phyloP scores from a whole-genome alignment of 768 basidiomycete species.

The Agaricus bisporus region DNA sequence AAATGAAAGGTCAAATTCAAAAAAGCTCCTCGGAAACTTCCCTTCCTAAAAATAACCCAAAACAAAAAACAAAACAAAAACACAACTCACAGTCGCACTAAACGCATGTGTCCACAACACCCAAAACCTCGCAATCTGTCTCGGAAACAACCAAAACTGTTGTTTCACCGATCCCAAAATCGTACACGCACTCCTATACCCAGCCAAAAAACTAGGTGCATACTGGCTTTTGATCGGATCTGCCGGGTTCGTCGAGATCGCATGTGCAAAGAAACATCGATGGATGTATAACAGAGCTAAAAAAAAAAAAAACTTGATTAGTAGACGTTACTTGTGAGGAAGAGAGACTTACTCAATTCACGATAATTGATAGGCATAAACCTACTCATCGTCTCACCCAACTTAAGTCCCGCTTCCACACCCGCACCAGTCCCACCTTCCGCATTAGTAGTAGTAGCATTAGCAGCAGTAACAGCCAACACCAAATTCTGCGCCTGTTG shows the following conservation, averaged over 20 bases:
- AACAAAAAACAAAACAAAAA: not conserved
- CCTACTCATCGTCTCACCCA: conserved; percentile 63
- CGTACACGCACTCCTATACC: conserved; percentile 60
- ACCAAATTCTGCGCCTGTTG: conserved; percentile 25
- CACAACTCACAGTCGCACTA: conserved; percentile 47
- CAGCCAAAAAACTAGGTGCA: conserved; percentile 62
- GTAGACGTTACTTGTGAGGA: no score
- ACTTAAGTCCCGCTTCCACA: not conserved
- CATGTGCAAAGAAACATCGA: conserved; percentile 73
- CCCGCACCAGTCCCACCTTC: not conserved
- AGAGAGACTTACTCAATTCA: conserved; percentile 47
- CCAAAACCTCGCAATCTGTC: conserved; percentile 61
- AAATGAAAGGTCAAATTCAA: no score
- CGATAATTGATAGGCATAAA: conserved; percentile 75
- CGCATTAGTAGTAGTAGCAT: not conserved
- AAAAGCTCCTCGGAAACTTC: no score
- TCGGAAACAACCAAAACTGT: conserved; percentile 46
- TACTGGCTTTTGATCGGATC: conserved; percentile 68
- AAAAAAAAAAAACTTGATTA: not conserved
- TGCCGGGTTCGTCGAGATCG: conserved; percentile 53
- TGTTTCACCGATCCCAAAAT: conserved; percentile 42
- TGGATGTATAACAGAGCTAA: conserved; percentile 69
- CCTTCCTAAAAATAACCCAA: not conserved
- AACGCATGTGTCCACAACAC: conserved; percentile 71
- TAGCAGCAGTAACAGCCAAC: not conserved